Conservation (phyloP, 2,329 filamentous ascomycete species). For the Penicillium sp. region DNA sequence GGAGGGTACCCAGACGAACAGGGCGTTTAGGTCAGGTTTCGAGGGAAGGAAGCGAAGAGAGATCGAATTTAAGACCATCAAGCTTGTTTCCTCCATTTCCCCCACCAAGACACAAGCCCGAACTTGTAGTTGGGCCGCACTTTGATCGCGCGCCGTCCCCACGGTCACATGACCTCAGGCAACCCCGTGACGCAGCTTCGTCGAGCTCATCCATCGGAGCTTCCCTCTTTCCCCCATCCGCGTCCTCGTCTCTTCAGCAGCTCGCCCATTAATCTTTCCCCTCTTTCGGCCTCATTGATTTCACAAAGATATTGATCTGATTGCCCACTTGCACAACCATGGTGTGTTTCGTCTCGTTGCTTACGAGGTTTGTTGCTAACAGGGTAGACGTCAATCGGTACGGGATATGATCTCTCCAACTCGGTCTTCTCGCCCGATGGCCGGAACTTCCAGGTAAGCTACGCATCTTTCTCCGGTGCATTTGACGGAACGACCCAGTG, state of each 20-base stretch:
- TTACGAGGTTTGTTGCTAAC: slow-evolving; percentile 14
- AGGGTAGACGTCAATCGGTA: slow-evolving; percentile 93
- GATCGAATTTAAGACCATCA: background rate
- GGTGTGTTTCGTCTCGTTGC: slow-evolving; percentile 10
- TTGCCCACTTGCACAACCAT: slow-evolving; percentile 15
- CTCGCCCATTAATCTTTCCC: slow-evolving; percentile 19
- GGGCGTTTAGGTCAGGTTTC: background rate
- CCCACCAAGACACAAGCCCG: slow-evolving; percentile 13
- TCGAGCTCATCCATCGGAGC: slow-evolving; percentile 14
- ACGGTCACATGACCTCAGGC: slow-evolving; percentile 13
- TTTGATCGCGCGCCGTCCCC: background rate
- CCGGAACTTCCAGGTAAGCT: slow-evolving; percentile 86
- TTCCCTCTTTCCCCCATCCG: slow-evolving; percentile 7
- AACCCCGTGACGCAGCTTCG: slow-evolving; percentile 34
- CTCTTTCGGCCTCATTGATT: slow-evolving; percentile 5
- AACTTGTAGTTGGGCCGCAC: slow-evolving; percentile 20
- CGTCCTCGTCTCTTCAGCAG: slow-evolving; percentile 27
- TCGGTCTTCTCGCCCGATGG: slow-evolving; percentile 99
- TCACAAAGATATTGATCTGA: slow-evolving; percentile 3
- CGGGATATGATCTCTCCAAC: slow-evolving; percentile 98
- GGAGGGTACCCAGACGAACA: background rate
- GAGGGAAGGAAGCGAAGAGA: background rate
- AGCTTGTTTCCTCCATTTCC: background rate
- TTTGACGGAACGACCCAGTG: background rate
- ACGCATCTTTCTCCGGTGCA: background rate